phyloP scores from a whole-genome alignment of 179 eudicot species.

The Carnegiea gigantea region DNA sequence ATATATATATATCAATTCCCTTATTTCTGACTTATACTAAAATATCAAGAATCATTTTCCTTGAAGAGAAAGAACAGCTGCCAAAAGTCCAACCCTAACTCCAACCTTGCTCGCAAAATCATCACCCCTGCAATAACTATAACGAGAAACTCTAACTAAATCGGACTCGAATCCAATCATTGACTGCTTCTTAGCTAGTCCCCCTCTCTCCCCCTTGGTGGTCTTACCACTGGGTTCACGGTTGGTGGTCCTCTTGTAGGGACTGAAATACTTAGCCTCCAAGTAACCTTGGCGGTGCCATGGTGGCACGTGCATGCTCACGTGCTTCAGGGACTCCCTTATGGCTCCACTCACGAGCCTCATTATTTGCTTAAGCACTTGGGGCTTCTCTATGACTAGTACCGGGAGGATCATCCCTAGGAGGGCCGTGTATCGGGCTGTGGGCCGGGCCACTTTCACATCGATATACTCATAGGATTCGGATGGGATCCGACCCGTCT shows the following conservation, averaged over 20 bases:
- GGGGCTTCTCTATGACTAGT: constrained; percentile 40
- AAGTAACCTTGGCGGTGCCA: constrained; percentile 67
- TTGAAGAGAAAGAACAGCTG: constrained; percentile 43
- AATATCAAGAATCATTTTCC: constrained; percentile 13
- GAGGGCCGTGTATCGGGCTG: constrained; percentile 40
- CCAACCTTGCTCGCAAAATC: constrained; percentile 34
- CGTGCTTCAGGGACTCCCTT: constrained; percentile 48
- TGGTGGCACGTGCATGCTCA: constrained; percentile 57
- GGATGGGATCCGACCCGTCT: constrained; percentile 37
- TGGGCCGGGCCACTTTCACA: constrained; percentile 52
- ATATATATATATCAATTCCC: not conserved
- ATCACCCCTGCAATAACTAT: constrained; percentile 38
- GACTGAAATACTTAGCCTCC: constrained; percentile 63
- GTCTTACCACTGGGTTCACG: constrained; percentile 19
- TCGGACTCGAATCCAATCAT: constrained; percentile 46
- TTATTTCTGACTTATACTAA: too few species aligned
- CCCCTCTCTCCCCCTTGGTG: not conserved
- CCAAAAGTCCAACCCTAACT: constrained; percentile 48
- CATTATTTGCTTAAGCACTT: constrained; percentile 45
- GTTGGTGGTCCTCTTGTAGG: constrained; percentile 53
- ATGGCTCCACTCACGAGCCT: constrained; percentile 59
- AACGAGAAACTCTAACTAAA: constrained; percentile 18
- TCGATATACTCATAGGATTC: constrained; percentile 79
- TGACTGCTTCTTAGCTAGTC: constrained; percentile 24
- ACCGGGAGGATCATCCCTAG: constrained; percentile 46